These are phyloP conservation scores for Ceratocystis cubensis DNA, from an alignment of 2,329 filamentous ascomycete species.

Conservation along the genomic window DNA sequence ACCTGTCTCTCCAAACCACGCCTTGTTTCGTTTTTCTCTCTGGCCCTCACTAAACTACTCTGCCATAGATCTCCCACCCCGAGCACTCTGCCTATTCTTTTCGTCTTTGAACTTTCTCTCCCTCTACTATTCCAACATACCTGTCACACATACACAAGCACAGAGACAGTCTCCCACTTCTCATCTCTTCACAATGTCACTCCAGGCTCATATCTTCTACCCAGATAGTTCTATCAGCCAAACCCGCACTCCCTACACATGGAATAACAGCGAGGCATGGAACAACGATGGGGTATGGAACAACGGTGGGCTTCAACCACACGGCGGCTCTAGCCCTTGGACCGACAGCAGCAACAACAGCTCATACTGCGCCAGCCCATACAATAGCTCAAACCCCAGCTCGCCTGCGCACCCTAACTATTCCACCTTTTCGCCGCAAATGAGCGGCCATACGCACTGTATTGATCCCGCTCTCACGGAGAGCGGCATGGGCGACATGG, in stretches of 20 bases:
- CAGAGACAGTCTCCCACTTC: neutral
- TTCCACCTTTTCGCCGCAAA: conserved; percentile 5
- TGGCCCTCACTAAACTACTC: neutral
- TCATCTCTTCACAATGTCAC: neutral
- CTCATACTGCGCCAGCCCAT: conserved; percentile 7
- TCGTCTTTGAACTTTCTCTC: neutral
- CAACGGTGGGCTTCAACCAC: neutral
- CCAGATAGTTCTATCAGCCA: too few species aligned
- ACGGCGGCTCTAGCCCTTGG: neutral
- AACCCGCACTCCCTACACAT: neutral
- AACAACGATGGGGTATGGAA: neutral
- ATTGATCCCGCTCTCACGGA: conserved; percentile 7
- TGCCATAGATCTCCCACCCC: neutral
- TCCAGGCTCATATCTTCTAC: neutral
- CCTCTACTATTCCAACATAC: neutral
- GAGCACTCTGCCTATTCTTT: too few species aligned
- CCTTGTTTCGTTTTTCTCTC: neutral
- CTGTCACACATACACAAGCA: neutral
- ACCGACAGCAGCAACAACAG: neutral
- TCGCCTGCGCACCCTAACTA: neutral
- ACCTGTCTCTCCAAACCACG: too few species aligned
- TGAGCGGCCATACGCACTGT: neutral
- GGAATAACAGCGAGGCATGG: neutral
- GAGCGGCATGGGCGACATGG: neutral
- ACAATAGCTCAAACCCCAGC: conserved; percentile 14